phyloP scores from a whole-genome alignment of 192 early-diverging fungal species.

The Backusella liffmaniae region DNA sequence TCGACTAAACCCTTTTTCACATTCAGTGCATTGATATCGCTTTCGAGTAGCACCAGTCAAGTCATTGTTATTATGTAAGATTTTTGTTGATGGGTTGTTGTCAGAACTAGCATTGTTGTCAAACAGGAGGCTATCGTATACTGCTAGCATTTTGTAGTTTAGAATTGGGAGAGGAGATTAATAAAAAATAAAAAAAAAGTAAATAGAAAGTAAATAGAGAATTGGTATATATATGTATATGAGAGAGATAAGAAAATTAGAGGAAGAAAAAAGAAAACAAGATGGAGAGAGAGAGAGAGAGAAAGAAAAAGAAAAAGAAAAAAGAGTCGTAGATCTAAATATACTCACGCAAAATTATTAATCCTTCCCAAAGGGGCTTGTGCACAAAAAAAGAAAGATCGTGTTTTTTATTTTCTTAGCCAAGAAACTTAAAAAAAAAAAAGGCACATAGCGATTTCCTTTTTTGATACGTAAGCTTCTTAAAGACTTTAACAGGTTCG shows the following conservation, averaged over 20 bases:
- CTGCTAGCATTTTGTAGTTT: background rate
- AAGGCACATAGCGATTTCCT: background rate
- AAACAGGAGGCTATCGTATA: background rate
- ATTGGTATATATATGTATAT: background rate
- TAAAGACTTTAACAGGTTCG: background rate
- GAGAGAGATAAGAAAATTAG: background rate
- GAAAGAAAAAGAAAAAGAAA: background rate
- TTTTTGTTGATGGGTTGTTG: background rate
- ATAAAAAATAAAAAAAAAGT: background rate
- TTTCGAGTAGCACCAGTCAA: constrained; percentile 2
- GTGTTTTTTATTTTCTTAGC: background rate
- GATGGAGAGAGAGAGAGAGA: background rate
- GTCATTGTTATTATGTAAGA: background rate
- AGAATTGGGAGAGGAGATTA: background rate
- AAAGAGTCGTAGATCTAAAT: background rate
- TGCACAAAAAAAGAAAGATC: background rate
- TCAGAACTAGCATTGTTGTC: background rate
- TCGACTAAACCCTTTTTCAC: constrained; percentile 51
- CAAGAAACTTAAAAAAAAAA: background rate
- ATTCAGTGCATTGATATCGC: constrained; percentile 49
- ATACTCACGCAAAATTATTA: background rate
- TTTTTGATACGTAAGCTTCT: background rate
- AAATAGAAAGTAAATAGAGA: background rate
- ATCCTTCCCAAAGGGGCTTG: background rate
- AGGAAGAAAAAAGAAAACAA: background rate